Conservation (phyloP, 768 basidiomycete genomes). For the Leucocoprinus birnbaumii region DNA sequence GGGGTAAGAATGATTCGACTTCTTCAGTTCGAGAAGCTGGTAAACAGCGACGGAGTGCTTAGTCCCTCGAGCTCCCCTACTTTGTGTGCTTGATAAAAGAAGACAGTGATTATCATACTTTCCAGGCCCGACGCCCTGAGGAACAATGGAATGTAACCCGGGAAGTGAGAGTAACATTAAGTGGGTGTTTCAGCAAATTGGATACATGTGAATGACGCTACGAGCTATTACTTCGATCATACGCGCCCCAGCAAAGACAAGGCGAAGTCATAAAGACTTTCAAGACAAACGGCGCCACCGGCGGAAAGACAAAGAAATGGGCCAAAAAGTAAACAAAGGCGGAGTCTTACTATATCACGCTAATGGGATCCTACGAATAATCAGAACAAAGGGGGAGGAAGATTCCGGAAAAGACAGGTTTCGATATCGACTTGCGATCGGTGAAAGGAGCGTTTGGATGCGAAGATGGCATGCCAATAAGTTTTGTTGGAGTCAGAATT, state of each 20-base stretch:
- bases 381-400: background rate
- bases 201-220: constrained; percentile 1
- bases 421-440: constrained; percentile 12
- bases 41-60: too few relatives aligned
- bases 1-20: too few relatives aligned
- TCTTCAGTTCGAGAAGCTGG: too few relatives aligned
- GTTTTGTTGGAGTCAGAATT: background rate
- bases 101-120: too few relatives aligned
- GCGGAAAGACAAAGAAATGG: background rate
- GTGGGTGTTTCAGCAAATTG: background rate
- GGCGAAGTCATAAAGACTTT: background rate
- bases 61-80: too few relatives aligned
- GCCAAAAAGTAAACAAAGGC: background rate
- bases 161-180: background rate
- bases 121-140: too few relatives aligned
- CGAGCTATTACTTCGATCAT: constrained; percentile 9
- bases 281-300: constrained; percentile 3
- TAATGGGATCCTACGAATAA: background rate
- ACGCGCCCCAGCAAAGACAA: background rate
- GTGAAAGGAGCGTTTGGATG: constrained; percentile 11
- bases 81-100: too few relatives aligned
- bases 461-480: background rate
- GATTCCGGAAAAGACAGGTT: constrained; percentile 13
- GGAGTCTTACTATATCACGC: background rate
- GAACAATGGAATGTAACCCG: too few relatives aligned